Evolutionary conservation across 331 rosid species (phyloP).

Genomic region (Arachis monticola): DNA sequence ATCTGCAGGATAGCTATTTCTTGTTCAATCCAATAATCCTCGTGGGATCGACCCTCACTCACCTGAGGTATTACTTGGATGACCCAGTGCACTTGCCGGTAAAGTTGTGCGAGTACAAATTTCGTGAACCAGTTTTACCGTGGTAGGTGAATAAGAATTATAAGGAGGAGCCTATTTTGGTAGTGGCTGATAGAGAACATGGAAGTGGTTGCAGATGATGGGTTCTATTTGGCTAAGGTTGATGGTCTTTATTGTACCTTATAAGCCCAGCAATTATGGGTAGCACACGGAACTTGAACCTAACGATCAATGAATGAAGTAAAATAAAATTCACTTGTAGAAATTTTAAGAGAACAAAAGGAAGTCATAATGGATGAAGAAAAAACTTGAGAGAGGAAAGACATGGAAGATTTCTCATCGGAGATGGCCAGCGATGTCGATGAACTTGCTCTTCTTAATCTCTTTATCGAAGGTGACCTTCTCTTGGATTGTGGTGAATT

Average conservation of each 20-base stretch:
- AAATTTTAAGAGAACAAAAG: not conserved
- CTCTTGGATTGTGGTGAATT: constrained; percentile 73
- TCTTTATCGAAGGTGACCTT: constrained; percentile 64
- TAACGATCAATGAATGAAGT: constrained; percentile 33
- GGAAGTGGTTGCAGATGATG: too few relatives aligned
- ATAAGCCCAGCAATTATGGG: constrained; percentile 96
- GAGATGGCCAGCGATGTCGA: constrained; percentile 82
- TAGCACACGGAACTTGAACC: constrained; percentile 85
- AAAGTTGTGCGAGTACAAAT: too few relatives aligned
- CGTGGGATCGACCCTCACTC: too few relatives aligned
- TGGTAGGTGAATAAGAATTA: too few relatives aligned
- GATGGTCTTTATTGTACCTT: constrained; percentile 51
- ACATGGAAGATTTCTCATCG: constrained; percentile 74
- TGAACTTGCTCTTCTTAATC: constrained; percentile 89
- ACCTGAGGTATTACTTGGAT: too few relatives aligned
- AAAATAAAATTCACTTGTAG: not conserved
- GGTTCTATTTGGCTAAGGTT: too few relatives aligned
- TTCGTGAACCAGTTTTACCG: too few relatives aligned
- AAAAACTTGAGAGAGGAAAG: constrained; percentile 77
- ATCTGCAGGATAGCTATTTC: too few relatives aligned
- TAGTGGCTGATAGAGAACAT: too few relatives aligned
- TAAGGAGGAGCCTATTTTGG: too few relatives aligned
- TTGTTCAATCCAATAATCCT: too few relatives aligned
- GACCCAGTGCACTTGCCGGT: too few relatives aligned
- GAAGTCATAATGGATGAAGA: not conserved